Percentiles rank a stretch among this genome's conserved stretches.
Conservation (phyloP, 2,329 filamentous ascomycete genomes). For the Dothideomycetes sp. region DNA sequence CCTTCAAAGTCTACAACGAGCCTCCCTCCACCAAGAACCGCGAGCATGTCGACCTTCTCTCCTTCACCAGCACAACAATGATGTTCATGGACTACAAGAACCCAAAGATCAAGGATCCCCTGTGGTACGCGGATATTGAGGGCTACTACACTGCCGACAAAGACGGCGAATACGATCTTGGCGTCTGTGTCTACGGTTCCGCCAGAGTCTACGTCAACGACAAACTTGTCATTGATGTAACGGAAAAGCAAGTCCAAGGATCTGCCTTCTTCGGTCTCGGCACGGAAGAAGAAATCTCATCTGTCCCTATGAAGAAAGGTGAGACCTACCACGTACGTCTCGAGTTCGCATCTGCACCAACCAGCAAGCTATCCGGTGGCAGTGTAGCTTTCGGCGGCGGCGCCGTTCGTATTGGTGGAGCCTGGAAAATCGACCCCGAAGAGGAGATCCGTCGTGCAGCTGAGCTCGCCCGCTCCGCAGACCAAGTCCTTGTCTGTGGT, state of each 20-base stretch:
- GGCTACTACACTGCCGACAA: constrained; percentile 52
- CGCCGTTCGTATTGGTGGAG: constrained; percentile 52
- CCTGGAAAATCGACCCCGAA: constrained; percentile 45
- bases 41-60: constrained; percentile 42
- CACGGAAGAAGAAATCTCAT: constrained; percentile 54
- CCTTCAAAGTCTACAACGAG: constrained; percentile 42
- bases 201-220: constrained; percentile 55
- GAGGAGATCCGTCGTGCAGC: constrained; percentile 59
- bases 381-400: constrained; percentile 60
- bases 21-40: constrained; percentile 38
- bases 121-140: constrained; percentile 41
- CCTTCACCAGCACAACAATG: constrained; percentile 31
- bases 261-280: constrained; percentile 57
- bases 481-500: constrained; percentile 69
- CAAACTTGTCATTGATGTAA: constrained; percentile 56
- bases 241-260: constrained; percentile 47
- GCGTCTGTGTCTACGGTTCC: constrained; percentile 56
- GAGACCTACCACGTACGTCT: constrained; percentile 51
- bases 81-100: constrained; percentile 46
- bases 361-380: constrained; percentile 53
- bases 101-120: constrained; percentile 24
- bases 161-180: constrained; percentile 54
- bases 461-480: constrained; percentile 56
- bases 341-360: constrained; percentile 56
- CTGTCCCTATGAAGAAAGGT: constrained; percentile 49